phyloP scores from a whole-genome alignment of 352 stramenopile species.

The Aphanomyces euteiches region DNA sequence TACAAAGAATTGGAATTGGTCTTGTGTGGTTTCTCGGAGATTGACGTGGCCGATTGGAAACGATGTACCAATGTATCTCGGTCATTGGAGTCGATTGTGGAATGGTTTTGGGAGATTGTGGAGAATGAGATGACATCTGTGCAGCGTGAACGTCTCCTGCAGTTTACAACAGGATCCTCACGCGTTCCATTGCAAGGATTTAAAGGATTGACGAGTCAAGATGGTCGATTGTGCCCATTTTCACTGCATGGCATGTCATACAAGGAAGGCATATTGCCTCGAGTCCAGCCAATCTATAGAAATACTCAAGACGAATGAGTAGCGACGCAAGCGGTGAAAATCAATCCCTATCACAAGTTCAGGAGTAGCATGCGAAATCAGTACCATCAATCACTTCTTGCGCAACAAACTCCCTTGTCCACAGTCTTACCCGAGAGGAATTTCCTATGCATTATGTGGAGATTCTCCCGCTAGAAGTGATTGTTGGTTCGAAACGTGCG shows the following conservation, averaged over 20 bases:
- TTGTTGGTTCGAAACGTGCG: no score
- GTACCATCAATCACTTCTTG: no score
- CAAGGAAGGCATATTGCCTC: conserved; percentile 39
- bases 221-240: conserved; percentile 77
- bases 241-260: conserved; percentile 42
- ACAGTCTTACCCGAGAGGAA: no score
- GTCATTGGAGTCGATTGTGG: conserved; percentile 47
- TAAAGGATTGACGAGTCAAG: conserved; percentile 73
- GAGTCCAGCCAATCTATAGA: no score
- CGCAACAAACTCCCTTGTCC: no score
- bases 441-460: no score
- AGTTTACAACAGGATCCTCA: conserved; percentile 96
- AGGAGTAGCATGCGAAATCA: no score
- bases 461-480: no score
- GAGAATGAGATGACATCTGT: conserved; percentile 76
- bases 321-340: no score
- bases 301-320: no score
- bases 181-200: conserved; percentile 90
- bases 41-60: conserved; percentile 88
- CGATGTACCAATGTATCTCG: conserved; percentile 53
- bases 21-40: conserved; percentile 74
- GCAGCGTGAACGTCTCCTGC: conserved; percentile 94
- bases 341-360: no score
- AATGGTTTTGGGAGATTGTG: conserved; percentile 91
- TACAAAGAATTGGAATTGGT: conserved; percentile 96